phyloP scores from a whole-genome alignment of 768 basidiomycete genomes.

The Termitomyces sp. region DNA sequence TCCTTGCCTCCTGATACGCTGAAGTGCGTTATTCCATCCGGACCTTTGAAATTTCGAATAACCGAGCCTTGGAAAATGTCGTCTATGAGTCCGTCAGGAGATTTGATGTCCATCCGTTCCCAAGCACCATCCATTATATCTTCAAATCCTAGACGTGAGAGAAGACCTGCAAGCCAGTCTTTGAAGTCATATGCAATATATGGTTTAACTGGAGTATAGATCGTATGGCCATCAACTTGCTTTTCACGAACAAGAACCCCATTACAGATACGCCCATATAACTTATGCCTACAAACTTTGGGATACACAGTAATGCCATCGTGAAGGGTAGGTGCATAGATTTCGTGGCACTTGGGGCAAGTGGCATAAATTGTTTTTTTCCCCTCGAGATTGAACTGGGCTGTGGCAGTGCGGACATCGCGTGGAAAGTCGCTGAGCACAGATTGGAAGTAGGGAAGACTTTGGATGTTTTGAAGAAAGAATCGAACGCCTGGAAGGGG shows the following conservation, averaged over 20 bases:
- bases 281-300: no score
- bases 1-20: slow-evolving; percentile 7
- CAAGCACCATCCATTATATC: not conserved
- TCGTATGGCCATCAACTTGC: slow-evolving; percentile 10
- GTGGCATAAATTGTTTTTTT: no score
- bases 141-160: not conserved
- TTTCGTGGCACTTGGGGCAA: no score
- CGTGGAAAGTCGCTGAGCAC: no score
- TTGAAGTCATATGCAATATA: not conserved
- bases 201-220: not conserved
- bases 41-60: slow-evolving; percentile 8
- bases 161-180: not conserved
- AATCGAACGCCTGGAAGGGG: no score
- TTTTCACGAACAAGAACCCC: not conserved
- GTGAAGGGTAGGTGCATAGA: no score
- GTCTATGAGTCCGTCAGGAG: not conserved
- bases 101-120: not conserved
- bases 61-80: not conserved
- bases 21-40: slow-evolving; percentile 17
- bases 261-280: no score
- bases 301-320: no score
- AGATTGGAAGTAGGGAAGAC: no score
- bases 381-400: no score
- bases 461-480: no score
- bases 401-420: no score